Evolutionary conservation across 177 flowering plant species (phyloP).

Genomic region (Vitis hybrid): DNA sequence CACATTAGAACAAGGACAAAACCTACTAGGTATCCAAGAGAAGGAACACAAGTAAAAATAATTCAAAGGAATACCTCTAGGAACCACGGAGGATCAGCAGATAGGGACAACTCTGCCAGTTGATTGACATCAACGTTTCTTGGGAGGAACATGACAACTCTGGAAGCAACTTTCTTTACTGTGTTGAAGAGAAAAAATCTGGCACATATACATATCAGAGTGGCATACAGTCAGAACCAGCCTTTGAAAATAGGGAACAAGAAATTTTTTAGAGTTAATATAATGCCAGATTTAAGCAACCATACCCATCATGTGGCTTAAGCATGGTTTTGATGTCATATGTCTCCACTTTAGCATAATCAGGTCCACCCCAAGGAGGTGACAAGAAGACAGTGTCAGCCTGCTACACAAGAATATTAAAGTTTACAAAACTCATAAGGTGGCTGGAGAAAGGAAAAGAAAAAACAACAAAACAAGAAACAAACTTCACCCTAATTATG

Average conservation of each 20-base stretch:
- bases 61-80: slow-evolving; percentile 62
- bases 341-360: slow-evolving; percentile 58
- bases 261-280: neutral
- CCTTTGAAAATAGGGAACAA: neutral
- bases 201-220: slow-evolving; percentile 23
- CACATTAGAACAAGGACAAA: neutral
- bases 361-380: slow-evolving; percentile 99
- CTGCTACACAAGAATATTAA: slow-evolving; percentile 38
- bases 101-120: slow-evolving; percentile 73
- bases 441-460: neutral
- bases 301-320: slow-evolving; percentile 79
- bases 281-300: slow-evolving; percentile 4
- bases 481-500: too few species aligned
- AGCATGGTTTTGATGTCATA: slow-evolving; percentile 82
- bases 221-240: neutral
- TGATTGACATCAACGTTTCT: slow-evolving; percentile 85
- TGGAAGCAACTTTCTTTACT: slow-evolving; percentile 62
- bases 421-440: neutral
- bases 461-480: neutral
- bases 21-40: neutral
- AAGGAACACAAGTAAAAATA: neutral
- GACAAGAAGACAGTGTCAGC: slow-evolving; percentile 83
- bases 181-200: slow-evolving; percentile 63
- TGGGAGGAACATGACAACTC: slow-evolving; percentile 90
- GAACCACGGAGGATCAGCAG: slow-evolving; percentile 69